Base-by-base conservation (phyloP, 2,329 filamentous ascomycete species). In the Venturia carpophila region DNA sequence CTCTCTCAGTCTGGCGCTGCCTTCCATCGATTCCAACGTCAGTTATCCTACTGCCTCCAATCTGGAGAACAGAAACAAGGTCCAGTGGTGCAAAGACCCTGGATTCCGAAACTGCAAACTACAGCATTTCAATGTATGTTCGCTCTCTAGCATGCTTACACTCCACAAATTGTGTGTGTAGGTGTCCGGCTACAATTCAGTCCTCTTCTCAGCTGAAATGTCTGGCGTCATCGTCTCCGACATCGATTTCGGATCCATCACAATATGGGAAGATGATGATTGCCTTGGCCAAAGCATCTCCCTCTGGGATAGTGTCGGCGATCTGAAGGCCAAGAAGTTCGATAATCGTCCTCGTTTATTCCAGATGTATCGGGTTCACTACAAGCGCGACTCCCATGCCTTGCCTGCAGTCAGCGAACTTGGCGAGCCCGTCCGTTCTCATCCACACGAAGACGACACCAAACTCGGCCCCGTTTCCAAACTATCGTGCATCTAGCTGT, bases 31-130 rank as follows among this genome's bases (percentile, higher is more conserved):
- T 3, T 15, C 21, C 52, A 9, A 34, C n/a, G 49, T 55, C 49
- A 55, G 17, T 9, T 3, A 47, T 47, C 3, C 24, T 55, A 24
- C 24, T 19, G 27, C 3, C 3, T 11, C 49, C 27, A 34, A 10
- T 27, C 47, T 49, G 7, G 21, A 49, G 21, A 56, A 56, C 24
- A 11, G 19, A 34, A 56, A 56, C 19, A 34, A 56, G 30, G 34
- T 56, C 27, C 52, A 56, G 30, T 56, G 52, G 52, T 56, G 52
- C 30, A 56, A 56, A 13, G 52, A 56, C 7, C 3, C 52, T 37
- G 52, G 52, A 27, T 56, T 56, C 52, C 52, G 52, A 37, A 56
- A 56, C 10, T 56, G 52, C 7, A 27, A 56, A 56, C 30, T 56
- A 7, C 52, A 56, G 52, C 52, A 30, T 19, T 56, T 49, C 21